A percentile compares a stretch with the other conserved stretches of the same genome.
phyloP scores from a whole-genome alignment of 78 protist species.

The Dictyostelium brefeldianum region DNA sequence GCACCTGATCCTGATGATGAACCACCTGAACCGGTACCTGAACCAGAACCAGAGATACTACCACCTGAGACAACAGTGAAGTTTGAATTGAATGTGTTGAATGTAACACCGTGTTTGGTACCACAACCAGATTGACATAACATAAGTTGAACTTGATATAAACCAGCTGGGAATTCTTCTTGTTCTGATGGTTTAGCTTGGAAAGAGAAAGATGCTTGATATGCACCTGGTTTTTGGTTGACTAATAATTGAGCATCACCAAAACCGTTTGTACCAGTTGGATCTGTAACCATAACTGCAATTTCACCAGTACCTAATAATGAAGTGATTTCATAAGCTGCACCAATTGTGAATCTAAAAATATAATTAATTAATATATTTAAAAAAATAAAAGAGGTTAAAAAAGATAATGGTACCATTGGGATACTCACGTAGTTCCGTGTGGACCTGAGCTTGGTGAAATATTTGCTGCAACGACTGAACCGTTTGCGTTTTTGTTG shows the following conservation, averaged over 20 bases:
- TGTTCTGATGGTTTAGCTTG: slow-evolving; percentile 49
- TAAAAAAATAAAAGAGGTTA: too few species aligned
- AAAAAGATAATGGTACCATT: slow-evolving; percentile 25
- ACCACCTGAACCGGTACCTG: slow-evolving; percentile 37
- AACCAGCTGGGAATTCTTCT: slow-evolving; percentile 58
- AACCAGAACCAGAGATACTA: neutral
- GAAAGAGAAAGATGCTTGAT: slow-evolving; percentile 14
- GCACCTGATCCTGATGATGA: slow-evolving; percentile 6
- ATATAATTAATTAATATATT: too few species aligned
- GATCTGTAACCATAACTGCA: slow-evolving; percentile 41
- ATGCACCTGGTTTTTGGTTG: slow-evolving; percentile 10
- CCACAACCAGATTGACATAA: slow-evolving; percentile 63
- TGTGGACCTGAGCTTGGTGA: slow-evolving; percentile 55
- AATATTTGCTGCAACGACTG: slow-evolving; percentile 1
- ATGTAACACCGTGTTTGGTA: slow-evolving; percentile 25
- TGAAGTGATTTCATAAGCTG: neutral
- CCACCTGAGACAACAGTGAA: neutral
- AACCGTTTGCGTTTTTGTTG: neutral
- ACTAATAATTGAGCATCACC: slow-evolving; percentile 71
- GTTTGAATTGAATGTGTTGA: neutral
- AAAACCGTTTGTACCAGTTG: slow-evolving; percentile 53
- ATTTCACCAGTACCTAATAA: slow-evolving; percentile 38
- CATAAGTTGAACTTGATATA: slow-evolving; percentile 46
- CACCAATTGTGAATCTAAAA: slow-evolving; percentile 8
- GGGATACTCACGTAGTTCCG: slow-evolving; percentile 7